These are phyloP conservation scores for Tarenaya hassleriana DNA, from an alignment of 345 rosid species.

Conservation along the genomic window DNA sequence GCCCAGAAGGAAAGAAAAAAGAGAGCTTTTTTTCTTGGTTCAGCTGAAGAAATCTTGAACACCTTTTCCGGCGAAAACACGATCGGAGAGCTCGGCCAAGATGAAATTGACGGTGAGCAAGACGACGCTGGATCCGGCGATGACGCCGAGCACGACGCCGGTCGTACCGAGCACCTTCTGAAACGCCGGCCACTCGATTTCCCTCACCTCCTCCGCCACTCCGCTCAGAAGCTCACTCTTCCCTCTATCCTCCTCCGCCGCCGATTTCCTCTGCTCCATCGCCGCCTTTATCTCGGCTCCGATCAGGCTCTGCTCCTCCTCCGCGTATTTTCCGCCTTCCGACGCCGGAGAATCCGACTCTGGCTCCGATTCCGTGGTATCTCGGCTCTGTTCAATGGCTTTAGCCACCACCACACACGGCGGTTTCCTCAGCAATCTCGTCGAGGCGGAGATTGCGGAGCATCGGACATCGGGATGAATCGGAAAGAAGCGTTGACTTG, in stretches of 20 bases:
- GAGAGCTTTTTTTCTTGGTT: background rate
- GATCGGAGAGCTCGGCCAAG: constrained; percentile 83
- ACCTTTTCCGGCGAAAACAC: constrained; percentile 73
- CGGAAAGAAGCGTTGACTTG: background rate
- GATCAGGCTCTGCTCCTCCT: constrained; percentile 40
- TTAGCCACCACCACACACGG: constrained; percentile 15
- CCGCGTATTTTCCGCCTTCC: constrained; percentile 17
- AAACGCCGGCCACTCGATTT: constrained; percentile 94
- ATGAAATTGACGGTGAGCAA: constrained; percentile 84
- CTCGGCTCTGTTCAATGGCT: constrained; percentile 57
- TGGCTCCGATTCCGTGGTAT: constrained; percentile 34
- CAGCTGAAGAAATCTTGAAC: constrained; percentile 77
- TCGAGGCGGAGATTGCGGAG: constrained; percentile 1
- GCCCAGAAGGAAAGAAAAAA: background rate
- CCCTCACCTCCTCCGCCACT: constrained; percentile 72
- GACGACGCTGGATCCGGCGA: constrained; percentile 86
- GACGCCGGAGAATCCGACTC: constrained; percentile 21
- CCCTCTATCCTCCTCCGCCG: constrained; percentile 31
- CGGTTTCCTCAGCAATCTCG: background rate
- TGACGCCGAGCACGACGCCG: constrained; percentile 82
- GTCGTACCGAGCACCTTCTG: constrained; percentile 80
- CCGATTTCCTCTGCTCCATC: constrained; percentile 55
- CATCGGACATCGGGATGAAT: constrained; percentile 3
- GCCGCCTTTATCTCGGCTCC: constrained; percentile 74
- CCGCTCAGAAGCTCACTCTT: constrained; percentile 47